Evolutionary conservation across 2,329 filamentous ascomycete genomes (phyloP), one percentile per base, ranked within the genome.

Genomic region (Paraconiothyrium sp.): DNA sequence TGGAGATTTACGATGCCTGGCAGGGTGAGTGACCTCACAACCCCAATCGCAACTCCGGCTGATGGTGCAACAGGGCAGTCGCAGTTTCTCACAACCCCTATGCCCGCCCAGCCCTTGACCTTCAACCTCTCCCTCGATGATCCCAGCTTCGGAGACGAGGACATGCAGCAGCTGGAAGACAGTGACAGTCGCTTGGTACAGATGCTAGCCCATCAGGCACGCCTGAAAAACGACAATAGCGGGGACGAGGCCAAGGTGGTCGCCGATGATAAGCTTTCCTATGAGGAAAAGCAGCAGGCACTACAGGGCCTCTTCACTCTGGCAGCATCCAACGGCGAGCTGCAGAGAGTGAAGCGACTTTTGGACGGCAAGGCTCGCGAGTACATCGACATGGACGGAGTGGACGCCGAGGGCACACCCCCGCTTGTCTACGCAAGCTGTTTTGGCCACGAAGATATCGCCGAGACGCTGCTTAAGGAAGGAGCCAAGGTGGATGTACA

Each of bases 1-100:
- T 94, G 44, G 95, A 98, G 84, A 93, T 97, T 83, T 99, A 98
- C 79, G 95, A 99, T 86, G 95, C 93, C 70, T 99, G 95, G 95
- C 93, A 98, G 89, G 94, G 94, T 90, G 78, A 76, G 84, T 68
- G 58, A 85, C 68, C 64, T 10, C 51, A 47, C 57, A 57, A 61
- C 62, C 62, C 61, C 57, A 22, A 59, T 54, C 24, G 41, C 48
- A 13, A 57, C 54, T 64, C 56, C 62, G 27, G 62, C 43, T 59
- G 61, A 64, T 57, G 59, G 47, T 51, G 44, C 61, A 63, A 52
- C 76, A 97, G 94, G 94, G 67, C 93, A 97, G 84, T 97, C 94
- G 48, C 94, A 97, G 81, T 97, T 97, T 80, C 85, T 98, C 66
- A 96, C 93, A 4, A 92, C 90, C 4, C 94, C 94, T 24, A 89